Evolutionary conservation across 2,329 filamentous ascomycete genomes (phyloP).

Genomic region (Talaromyces verruculosus): DNA sequence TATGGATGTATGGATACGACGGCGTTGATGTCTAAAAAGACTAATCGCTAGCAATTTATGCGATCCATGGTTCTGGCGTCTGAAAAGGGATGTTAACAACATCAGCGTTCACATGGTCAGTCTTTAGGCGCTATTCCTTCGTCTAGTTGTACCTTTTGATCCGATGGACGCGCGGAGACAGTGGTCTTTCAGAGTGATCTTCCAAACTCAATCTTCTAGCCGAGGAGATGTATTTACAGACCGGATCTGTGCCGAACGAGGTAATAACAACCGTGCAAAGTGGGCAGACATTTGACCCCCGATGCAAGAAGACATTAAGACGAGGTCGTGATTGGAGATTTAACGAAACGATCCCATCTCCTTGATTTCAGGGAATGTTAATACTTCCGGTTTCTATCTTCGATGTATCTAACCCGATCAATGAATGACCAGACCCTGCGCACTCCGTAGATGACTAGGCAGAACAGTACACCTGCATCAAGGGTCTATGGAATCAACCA

Average conservation of each 20-base stretch:
- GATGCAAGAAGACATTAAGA: not conserved
- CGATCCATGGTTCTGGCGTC: constrained; percentile 6
- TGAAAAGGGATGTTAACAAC: not conserved
- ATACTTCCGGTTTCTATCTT: not conserved
- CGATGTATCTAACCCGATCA: not conserved
- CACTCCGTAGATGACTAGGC: not conserved
- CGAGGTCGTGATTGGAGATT: not conserved
- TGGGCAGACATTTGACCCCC: not conserved
- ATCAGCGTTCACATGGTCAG: constrained; percentile 33
- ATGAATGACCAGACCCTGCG: not conserved
- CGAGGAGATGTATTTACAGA: not conserved
- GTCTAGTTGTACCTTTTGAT: not conserved
- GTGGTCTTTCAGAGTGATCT: not conserved
- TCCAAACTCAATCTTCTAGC: not conserved
- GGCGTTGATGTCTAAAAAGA: not conserved
- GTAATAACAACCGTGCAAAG: not conserved
- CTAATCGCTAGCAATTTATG: not conserved
- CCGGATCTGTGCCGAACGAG: not conserved
- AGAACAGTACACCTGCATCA: not conserved
- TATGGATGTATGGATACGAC: constrained; percentile 62
- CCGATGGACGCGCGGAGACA: not conserved
- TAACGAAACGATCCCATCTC: not conserved
- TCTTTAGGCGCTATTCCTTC: not conserved
- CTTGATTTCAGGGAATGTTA: not conserved
- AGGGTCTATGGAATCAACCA: not conserved